Conservation (phyloP, 192 early-diverging fungal genomes). For the Coemansia sp. region DNA sequence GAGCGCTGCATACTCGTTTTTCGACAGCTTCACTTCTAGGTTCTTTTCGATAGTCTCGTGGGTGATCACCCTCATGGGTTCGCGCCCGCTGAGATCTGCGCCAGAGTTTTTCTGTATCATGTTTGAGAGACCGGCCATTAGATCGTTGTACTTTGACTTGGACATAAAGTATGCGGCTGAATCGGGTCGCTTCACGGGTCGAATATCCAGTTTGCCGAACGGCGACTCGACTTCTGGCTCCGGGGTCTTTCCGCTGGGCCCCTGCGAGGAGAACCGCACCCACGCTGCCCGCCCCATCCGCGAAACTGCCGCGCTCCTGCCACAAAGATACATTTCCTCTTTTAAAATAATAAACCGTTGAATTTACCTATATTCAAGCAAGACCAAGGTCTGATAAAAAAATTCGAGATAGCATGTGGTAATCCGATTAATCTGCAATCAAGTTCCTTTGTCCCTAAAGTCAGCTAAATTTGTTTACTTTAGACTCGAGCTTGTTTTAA, state of each 20-base stretch:
- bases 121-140: conserved; percentile 67
- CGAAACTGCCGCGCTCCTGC: neutral
- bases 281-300: neutral
- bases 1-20: conserved; percentile 28
- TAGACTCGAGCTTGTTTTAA: neutral
- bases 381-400: too few relatives aligned
- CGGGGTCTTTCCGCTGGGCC: neutral
- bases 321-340: conserved; percentile 5
- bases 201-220: conserved; percentile 34
- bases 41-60: conserved; percentile 15
- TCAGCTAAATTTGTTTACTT: neutral
- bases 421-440: too few relatives aligned
- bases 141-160: conserved; percentile 74
- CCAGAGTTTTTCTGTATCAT: conserved; percentile 25
- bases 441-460: too few relatives aligned
- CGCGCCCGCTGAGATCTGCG: neutral
- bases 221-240: conserved; percentile 8
- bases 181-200: conserved; percentile 56
- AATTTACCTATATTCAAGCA: neutral
- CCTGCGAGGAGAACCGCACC: conserved; percentile 3
- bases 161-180: conserved; percentile 88
- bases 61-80: conserved; percentile 14
- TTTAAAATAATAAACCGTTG: neutral
- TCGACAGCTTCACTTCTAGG: conserved; percentile 24
- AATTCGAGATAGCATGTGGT: too few relatives aligned